Conservation (phyloP, 129 eudicot genomes). For the Silybum marianum region DNA sequence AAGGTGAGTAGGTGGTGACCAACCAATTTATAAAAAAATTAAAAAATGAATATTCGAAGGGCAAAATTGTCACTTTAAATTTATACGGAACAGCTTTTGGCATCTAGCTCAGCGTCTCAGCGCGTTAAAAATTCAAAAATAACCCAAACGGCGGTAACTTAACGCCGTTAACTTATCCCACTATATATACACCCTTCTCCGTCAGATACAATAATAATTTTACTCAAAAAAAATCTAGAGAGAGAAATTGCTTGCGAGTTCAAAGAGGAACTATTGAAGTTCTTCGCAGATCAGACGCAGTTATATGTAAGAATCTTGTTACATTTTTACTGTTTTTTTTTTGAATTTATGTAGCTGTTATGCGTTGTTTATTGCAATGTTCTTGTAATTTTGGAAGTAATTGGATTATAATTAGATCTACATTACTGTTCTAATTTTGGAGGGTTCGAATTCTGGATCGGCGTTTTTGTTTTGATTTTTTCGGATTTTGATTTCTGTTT, state of each 20-base stretch:
- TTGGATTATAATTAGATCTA: constrained; percentile 27
- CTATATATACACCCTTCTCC: constrained; percentile 22
- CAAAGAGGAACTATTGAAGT: constrained; percentile 26
- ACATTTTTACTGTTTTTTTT: constrained; percentile 12
- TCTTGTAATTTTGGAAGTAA: background rate
- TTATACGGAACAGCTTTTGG: constrained; percentile 6
- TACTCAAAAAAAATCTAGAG: constrained; percentile 24
- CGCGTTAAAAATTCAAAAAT: constrained; percentile 38
- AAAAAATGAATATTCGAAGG: background rate
- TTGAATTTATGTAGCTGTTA: background rate
- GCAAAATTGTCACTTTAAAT: constrained; percentile 1
- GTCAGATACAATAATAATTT: constrained; percentile 13
- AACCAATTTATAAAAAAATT: background rate
- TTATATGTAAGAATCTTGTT: constrained; percentile 32
- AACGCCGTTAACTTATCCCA: constrained; percentile 31
- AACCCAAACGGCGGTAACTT: constrained; percentile 30
- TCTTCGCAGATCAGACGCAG: constrained; percentile 24
- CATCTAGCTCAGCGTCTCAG: constrained; percentile 31
- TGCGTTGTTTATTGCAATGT: background rate
- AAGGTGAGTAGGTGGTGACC: constrained; percentile 21
- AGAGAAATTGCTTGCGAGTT: constrained; percentile 30
- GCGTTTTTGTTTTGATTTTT: background rate
- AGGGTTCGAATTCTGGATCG: constrained; percentile 10
- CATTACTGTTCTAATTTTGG: constrained; percentile 14
- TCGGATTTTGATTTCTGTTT: background rate